Conservation (phyloP, 768 basidiomycete genomes). For the Dentipellis sp. region DNA sequence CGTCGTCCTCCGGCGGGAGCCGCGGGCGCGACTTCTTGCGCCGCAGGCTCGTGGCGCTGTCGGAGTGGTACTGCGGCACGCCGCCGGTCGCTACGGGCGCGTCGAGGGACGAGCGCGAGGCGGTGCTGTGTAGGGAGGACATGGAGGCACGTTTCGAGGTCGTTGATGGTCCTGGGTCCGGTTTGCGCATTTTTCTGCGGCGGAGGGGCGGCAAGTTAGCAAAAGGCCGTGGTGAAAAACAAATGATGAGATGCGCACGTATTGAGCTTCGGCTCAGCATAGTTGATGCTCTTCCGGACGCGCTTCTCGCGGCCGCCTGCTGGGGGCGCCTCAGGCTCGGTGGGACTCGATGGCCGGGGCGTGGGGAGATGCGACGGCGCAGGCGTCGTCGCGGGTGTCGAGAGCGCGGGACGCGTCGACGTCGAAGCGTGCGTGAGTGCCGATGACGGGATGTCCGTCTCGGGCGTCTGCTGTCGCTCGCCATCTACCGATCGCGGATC, state of each 20-base stretch:
- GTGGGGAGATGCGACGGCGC: conserved; percentile 32
- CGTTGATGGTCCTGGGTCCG: conserved; percentile 41
- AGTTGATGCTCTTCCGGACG: conserved; percentile 73
- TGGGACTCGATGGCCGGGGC: conserved; percentile 27
- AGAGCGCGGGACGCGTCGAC: conserved; percentile 30
- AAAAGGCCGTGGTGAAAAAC: background rate
- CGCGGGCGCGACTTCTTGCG: conserved; percentile 47
- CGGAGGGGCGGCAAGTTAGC: background rate
- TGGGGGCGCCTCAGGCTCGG: conserved; percentile 22
- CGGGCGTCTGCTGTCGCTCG: conserved; percentile 4
- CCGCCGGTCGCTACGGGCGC: conserved; percentile 10
- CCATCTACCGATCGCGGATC: background rate
- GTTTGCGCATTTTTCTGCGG: conserved; percentile 82
- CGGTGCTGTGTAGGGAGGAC: conserved; percentile 19
- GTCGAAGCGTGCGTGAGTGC: conserved; percentile 23
- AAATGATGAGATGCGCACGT: conserved; percentile 45
- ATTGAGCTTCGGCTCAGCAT: conserved; percentile 82
- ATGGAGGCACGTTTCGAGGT: conserved; percentile 19
- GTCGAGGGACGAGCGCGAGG: conserved; percentile 9
- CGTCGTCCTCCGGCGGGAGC: conserved; percentile 39
- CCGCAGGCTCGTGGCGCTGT: conserved; percentile 22
- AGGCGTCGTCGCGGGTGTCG: conserved; percentile 37
- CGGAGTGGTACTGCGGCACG: conserved; percentile 14
- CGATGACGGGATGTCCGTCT: conserved; percentile 13
- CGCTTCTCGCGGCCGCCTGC: conserved; percentile 40